Base-by-base conservation (phyloP, 2,329 filamentous ascomycete genomes). In the Basipetospora chlamydospora region DNA sequence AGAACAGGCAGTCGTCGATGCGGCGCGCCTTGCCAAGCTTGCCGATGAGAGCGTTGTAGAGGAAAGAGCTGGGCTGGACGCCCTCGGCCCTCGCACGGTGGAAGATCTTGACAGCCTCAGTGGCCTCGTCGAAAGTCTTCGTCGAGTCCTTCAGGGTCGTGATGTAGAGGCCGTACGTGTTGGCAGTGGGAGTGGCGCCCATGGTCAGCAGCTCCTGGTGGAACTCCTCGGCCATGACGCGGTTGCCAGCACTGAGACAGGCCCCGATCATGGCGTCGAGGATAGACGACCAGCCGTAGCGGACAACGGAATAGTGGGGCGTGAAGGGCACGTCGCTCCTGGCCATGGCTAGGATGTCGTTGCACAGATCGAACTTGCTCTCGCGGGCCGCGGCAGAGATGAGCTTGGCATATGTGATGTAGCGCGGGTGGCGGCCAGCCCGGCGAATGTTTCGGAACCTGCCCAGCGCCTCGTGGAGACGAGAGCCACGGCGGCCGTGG, bases 151-250 rank as follows among this genome's bases (percentile, higher is more conserved):
- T 95, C 42, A 98, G 67, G 2, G 88, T 96, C n/a, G 92, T 96
- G 60, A 98, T 98, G 68, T 96, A 98, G 13, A 98, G 73, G 41
- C 90, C 90, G 48, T 92, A 98, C 1, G 90, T 98, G 65, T 98
- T 98, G 29, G 90, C 90, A 3, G 88, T 93, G 12, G 90, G 90
- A 8, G 87, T 80, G 41, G 82, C 77, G 33, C 88, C 88, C 66
- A 96, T 90, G 42, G 85, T 78, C 33, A 93, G 67, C 46, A 98
- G 69, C 56, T 98, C 85, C 56, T 90, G 80, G 54, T 96, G 90
- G 58, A 81, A 95, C 48, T 85, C 77, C 54, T 80, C 78, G 42
- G 90, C 90, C 41, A 84, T 64, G 40, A 72, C 70, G 39, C 88
- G 83, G 53, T 88, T 80, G 43, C 86, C 84, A 32, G 84, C 68